Conservation (phyloP, 2,329 filamentous ascomycete genomes). For the Fusarium chuoi region DNA sequence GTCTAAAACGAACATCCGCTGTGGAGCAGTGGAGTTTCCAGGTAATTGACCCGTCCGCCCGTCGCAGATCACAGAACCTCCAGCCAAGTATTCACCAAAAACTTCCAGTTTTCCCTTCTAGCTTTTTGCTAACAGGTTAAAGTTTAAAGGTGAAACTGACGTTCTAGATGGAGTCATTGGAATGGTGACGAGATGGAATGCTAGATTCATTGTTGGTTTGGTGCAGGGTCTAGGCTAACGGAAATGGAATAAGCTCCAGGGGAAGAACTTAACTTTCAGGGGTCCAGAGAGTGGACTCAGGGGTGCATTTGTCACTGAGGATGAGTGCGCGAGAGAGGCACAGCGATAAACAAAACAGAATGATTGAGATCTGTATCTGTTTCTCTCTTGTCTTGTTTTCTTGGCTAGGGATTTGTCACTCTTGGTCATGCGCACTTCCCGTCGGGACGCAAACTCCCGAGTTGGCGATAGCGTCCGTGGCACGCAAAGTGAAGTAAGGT, state of each 20-base stretch:
- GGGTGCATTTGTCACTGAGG: conserved; percentile 6
- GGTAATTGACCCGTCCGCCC: neutral
- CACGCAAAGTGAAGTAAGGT: neutral
- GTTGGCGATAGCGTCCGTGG: conserved; percentile 8
- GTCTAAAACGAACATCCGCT: conserved; percentile 13
- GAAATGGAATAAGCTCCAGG: conserved; percentile 16
- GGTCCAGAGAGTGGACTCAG: conserved; percentile 23
- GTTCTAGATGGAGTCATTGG: neutral
- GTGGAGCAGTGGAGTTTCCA: conserved; percentile 15
- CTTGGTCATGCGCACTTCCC: conserved; percentile 5
- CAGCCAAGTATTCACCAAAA: neutral
- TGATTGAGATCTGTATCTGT: neutral
- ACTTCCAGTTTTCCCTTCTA: neutral
- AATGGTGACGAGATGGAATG: neutral
- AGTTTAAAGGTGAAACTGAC: neutral
- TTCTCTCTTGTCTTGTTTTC: neutral
- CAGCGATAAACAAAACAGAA: neutral
- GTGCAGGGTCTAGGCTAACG: conserved; percentile 4
- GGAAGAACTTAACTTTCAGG: conserved; percentile 18
- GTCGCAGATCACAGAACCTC: neutral
- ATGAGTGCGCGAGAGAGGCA: neutral
- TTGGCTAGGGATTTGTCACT: neutral
- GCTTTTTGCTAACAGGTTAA: neutral
- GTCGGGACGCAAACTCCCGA: conserved; percentile 1
- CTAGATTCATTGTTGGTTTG: neutral